Conservation (phyloP, 106 monocot species). For the Dendrobium chrysotoxum region DNA sequence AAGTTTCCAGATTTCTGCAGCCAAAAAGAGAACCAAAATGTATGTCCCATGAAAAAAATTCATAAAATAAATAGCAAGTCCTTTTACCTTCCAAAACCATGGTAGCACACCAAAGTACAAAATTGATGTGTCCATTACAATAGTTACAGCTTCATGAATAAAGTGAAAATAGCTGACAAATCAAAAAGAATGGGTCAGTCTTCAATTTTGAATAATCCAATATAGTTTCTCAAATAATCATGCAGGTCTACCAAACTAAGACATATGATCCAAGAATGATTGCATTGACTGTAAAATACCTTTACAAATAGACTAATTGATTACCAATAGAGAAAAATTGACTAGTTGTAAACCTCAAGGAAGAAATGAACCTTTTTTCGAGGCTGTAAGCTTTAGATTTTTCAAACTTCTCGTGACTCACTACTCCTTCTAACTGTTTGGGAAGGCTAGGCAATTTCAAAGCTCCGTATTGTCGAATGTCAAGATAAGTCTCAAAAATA, state of each 20-base stretch:
- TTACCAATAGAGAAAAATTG: background rate
- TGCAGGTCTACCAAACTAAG: background rate
- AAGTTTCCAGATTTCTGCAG: slow-evolving; percentile 55
- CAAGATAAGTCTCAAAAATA: slow-evolving; percentile 92
- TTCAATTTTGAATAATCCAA: background rate
- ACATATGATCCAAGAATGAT: background rate
- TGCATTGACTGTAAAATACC: background rate
- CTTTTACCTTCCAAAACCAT: slow-evolving; percentile 87
- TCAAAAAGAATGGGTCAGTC: slow-evolving; percentile 12
- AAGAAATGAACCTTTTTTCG: slow-evolving; percentile 73
- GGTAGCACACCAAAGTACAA: slow-evolving; percentile 75
- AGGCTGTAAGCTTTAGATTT: slow-evolving; percentile 85
- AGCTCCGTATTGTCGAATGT: slow-evolving; percentile 77
- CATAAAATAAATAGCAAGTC: background rate
- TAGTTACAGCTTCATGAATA: slow-evolving; percentile 76
- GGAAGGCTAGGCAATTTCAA: slow-evolving; percentile 73
- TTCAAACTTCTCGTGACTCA: slow-evolving; percentile 82
- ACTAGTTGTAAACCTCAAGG: background rate
- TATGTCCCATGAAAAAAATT: background rate
- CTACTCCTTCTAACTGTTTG: slow-evolving; percentile 65
- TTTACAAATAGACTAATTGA: background rate
- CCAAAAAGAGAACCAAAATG: slow-evolving; percentile 3
- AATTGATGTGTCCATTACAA: slow-evolving; percentile 70
- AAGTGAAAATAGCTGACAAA: slow-evolving; percentile 63
- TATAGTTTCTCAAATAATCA: background rate